A percentile compares a stretch with the other conserved stretches of the same genome.
These are phyloP conservation scores for Handroanthus guayacan DNA, from an alignment of 257 asterid species.

Conservation along the genomic window DNA sequence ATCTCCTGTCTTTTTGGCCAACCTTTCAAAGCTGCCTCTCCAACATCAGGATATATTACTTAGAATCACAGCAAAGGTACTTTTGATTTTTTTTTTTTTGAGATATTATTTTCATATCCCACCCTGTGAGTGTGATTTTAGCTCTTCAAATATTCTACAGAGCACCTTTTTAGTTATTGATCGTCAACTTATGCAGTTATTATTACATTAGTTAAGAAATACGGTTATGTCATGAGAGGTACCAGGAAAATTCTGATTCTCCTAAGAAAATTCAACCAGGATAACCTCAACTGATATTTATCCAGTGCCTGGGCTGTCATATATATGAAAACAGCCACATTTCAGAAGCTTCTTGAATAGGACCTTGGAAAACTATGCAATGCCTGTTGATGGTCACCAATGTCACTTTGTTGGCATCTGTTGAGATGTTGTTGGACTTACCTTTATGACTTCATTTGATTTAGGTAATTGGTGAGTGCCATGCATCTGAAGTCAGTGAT, in stretches of 20 bases:
- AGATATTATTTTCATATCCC: conserved; percentile 15
- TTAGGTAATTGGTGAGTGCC: conserved; percentile 95
- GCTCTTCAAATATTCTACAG: conserved; percentile 22
- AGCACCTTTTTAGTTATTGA: background rate
- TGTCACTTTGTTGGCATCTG: background rate
- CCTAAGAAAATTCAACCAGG: conserved; percentile 19
- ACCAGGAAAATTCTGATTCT: conserved; percentile 9
- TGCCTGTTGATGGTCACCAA: background rate
- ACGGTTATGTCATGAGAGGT: conserved; percentile 10
- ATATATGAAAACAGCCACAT: background rate
- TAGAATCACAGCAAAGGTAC: conserved; percentile 80
- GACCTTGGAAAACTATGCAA: conserved; percentile 6
- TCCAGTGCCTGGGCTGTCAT: background rate
- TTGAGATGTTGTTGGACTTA: conserved; percentile 29
- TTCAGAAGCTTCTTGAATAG: background rate
- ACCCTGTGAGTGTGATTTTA: background rate
- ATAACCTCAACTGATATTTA: background rate
- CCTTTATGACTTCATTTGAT: conserved; percentile 31
- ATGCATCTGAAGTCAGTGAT: conserved; percentile 68
- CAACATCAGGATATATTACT: conserved; percentile 90
- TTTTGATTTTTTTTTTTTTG: conserved; percentile 26
- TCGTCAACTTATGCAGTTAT: background rate
- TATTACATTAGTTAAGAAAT: background rate
- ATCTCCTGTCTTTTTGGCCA: conserved; percentile 69
- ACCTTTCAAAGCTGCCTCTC: conserved; percentile 78